Evolutionary conservation across 2,329 filamentous ascomycete genomes (phyloP), one percentile per base, ranked within the genome.

Genomic region (Aureobasidium sp.): DNA sequence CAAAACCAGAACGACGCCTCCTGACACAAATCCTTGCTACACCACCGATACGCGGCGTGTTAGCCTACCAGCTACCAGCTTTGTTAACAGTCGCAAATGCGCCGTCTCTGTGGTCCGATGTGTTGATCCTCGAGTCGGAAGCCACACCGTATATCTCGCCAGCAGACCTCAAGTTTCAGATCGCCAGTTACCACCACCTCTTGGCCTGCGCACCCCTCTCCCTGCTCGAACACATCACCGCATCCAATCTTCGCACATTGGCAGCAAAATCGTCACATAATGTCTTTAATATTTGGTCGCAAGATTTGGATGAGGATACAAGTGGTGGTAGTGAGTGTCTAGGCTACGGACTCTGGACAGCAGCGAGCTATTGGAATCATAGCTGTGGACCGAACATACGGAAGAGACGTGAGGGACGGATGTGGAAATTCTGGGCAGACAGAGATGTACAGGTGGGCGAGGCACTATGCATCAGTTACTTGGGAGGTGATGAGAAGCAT

Each of bases 361-460:
- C 69, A 5, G 78, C 78, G 0, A 77, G 74, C 64, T 80, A 79
- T 68, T 80, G 79, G 70, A 80, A 80, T 57, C 78, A 80, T 64
- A 75, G 72, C 5, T 80, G 78, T 66, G 67, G 57, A 17, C 77
- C 78, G 27, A 80, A 77, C 47, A 64, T 80, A 1, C 68, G 67
- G 48, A 80, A 80, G 71, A 68, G 65, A 44, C 68, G 78, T 10
- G 68, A 69, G 1, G 78, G 77, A 0, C 66, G 75, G 41, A 64
- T 52, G 27, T 80, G 78, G 78, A 62, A 68, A 46, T 80, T 80
- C 57, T 66, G 68, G 42, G 68, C 74, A 2, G 70, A 64, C 0
- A 65, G 67, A 62, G 71, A 76, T 37, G 69, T 80, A 2, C 50
- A 60, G 51, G 61, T 65, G 9, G 77, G 77, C 0, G 74, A 78